Percentiles rank a stretch among this genome's conserved stretches.
These are phyloP conservation scores for Diaporthe amygdali DNA, from an alignment of 2,329 filamentous ascomycete species.

Conservation along the genomic window DNA sequence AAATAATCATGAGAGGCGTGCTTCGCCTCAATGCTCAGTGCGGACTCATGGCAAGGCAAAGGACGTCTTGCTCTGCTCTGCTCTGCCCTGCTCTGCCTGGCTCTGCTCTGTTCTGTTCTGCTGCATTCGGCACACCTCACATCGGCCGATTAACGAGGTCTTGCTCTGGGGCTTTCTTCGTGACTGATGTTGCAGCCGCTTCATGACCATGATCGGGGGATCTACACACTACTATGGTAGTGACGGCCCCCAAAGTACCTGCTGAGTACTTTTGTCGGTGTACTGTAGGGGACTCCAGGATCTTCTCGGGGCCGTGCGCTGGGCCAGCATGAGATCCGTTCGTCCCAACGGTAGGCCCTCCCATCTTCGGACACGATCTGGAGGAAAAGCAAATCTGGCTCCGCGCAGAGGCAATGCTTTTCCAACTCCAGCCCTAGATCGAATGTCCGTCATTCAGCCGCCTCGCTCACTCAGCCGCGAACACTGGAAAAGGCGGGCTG, in stretches of 20 bases:
- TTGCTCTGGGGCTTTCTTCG: background rate
- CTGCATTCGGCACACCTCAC: background rate
- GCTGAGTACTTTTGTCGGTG: constrained; percentile 15
- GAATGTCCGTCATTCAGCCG: constrained; percentile 11
- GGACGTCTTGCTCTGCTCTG: background rate
- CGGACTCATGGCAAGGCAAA: background rate
- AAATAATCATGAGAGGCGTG: background rate
- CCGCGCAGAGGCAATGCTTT: background rate
- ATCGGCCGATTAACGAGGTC: background rate
- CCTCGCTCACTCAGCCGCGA: constrained; percentile 14
- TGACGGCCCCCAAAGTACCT: constrained; percentile 11
- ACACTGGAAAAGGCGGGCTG: background rate
- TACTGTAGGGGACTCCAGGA: background rate
- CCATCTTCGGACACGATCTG: constrained; percentile 10
- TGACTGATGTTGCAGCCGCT: background rate
- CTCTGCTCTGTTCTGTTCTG: background rate
- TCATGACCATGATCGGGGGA: background rate
- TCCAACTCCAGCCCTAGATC: constrained; percentile 13
- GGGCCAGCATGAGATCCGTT: constrained; percentile 13
- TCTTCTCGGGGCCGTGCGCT: constrained; percentile 17
- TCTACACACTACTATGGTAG: background rate
- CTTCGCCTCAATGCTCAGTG: background rate
- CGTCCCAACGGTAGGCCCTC: constrained; percentile 18
- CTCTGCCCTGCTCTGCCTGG: background rate
- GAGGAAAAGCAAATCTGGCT: constrained; percentile 15